Evolutionary conservation across 305 asterid species (phyloP), one percentile per base, ranked within the genome.

Genomic region (Plantago rigida): DNA sequence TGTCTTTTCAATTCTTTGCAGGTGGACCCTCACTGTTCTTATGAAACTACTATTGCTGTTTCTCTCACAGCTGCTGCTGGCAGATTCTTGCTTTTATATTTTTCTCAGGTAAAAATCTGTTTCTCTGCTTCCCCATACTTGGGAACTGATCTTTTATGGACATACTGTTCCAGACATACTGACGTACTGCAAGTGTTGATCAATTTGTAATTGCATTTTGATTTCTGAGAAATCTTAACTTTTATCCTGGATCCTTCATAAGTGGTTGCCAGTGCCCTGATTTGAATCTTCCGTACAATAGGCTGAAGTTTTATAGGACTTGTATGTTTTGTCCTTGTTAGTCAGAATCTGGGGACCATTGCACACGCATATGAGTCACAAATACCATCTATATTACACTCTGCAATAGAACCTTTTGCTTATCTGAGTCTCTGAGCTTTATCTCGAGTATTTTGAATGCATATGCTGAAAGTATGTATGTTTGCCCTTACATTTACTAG

Each of bases 21-120:
- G 99, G 84, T 85, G 62, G 99, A 93, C 76, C 99, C 99, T 51
- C 99, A 89, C 80, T 93, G 99, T 78, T 89, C 99, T 9, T 93
- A 93, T 75, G 77, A 60, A 78, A 74, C 82, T 71, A 78, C 89
- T 65, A n/a, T 84, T 69, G 70, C 82, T 61, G 83, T 84, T 73
- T 81, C 94, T 70, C 9, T 81, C 60, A 66, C 83, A 59, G 81
- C 82, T 62, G 82, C 95, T 73, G 84, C 92, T 67, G 80, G 94
- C 64, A 81, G 99, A 82, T 93, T 93, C 79, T 80, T 85, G 78
- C 87, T 93, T 75, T 63, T 89, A 74, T 93, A 89, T 69, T 79
- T 79, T 73, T 70, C 97, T 65, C 81, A 89, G 99, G 99, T 93
- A 62, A 60, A 9, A 64, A 61, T 47, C 71, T 66, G 41, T 57